Base-by-base conservation (phyloP, 805 yeast genomes). In the Candida railenensis region DNA sequence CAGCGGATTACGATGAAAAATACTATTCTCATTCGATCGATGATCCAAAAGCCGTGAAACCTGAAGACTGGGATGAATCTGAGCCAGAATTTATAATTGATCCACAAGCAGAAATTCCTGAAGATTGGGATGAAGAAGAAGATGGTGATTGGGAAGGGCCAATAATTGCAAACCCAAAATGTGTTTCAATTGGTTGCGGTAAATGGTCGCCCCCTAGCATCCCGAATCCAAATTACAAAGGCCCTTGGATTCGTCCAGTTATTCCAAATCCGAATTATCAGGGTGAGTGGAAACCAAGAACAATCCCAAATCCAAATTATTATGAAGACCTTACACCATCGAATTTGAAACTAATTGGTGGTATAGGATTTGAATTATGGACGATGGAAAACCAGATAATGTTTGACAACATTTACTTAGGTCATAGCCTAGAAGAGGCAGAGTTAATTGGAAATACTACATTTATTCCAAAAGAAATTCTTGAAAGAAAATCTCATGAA, bases 331-430 rank as follows among this genome's bases (percentile, higher is more conserved):
- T 45, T 0, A 67, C 56, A 3, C 90, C 94, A 3, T 71, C 85
- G 9, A 71, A 82, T 52, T 64, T 85, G 48, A 83, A 80, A 54
- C 28, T 42, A 21, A 80, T 89, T 52, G 91, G 90, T 20, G 96
- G 87, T 9, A 56, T 89, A 39, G 96, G 96, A 7, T 87, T 91
- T 58, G 97, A 90, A 65, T 71, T 90, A 52, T 90, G 96, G 96
- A 80, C 92, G 40, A 85, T 90, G 83, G 84, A 87, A 52, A 74
- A 75, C 37, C 80, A 87, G 42, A 79, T 89, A 43, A 55, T 87
- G 62, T 88, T 90, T 61, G 89, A 89, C 63, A 88, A 90, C 67
- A 80, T 90, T 50, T 91, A 90, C 62, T 63, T 90, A 50, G 97
- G 97, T 25, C 91, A 88, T 60, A 81, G 87, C 1, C 70, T 90